Base-by-base conservation (phyloP, 139 green algal genomes). In the Microglena sp. region DNA sequence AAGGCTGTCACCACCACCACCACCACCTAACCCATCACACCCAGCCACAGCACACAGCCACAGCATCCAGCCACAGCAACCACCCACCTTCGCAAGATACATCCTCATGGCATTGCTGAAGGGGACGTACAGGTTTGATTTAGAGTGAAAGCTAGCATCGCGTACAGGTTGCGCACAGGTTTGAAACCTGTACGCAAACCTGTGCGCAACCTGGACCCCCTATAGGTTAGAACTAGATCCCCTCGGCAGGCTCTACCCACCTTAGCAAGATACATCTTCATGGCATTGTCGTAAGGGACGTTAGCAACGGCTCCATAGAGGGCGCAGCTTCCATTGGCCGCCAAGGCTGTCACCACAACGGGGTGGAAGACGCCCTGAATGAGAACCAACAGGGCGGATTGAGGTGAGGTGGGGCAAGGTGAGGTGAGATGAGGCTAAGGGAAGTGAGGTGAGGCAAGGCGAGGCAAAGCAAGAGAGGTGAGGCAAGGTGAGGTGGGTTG, bases 1-100 rank as follows among this genome's bases (percentile, higher is more conserved):
- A 82, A n/a, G 0, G 80, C 86, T 24, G 73, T 84, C 4, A 80
- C 72, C 1, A 90, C 58, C 22, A 94, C 76, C n/a, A n/a, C n/a
- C n/a, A n/a, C n/a, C n/a, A n/a, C n/a, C n/a, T n/a, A n/a, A n/a
- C n/a, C n/a, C n/a, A n/a, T n/a, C n/a, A n/a, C n/a, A n/a, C n/a
- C n/a, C n/a, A n/a, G n/a, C n/a, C n/a, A n/a, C n/a, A n/a, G n/a
- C n/a, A n/a, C n/a, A n/a, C n/a, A n/a, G n/a, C n/a, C n/a, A n/a
- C n/a, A n/a, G n/a, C n/a, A n/a, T n/a, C n/a, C 15, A 24, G 15
- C 40, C 11, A 50, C 40, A 50, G 40, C 11, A 24, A 24, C 11
- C 40, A 50, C n/a, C n/a, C n/a, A n/a, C n/a, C n/a, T n/a, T n/a
- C n/a, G n/a, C n/a, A n/a, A n/a, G n/a, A n/a, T n/a, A n/a, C 53